A percentile compares a stretch with the other conserved stretches of the same genome.
Evolutionary conservation across 257 asterid species (phyloP).

Genomic region (Solanum raphanifolium): DNA sequence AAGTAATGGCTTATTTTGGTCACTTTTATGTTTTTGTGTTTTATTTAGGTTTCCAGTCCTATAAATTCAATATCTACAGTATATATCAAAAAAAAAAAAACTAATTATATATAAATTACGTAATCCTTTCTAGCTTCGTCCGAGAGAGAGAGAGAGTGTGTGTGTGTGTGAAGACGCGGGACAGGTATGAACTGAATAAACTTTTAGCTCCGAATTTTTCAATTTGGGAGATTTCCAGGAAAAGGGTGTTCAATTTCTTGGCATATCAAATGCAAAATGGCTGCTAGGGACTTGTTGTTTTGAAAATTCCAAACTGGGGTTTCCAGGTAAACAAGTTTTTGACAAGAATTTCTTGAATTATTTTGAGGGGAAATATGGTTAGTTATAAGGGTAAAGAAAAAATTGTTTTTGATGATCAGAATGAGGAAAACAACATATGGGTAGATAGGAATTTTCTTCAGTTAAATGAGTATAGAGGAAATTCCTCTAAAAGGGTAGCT

Average conservation of each 20-base stretch:
- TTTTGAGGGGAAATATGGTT: constrained; percentile 24
- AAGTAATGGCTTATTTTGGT: too few relatives aligned
- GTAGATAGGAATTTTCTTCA: constrained; percentile 81
- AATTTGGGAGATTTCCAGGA: neutral
- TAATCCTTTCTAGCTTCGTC: too few relatives aligned
- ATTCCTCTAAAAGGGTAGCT: constrained; percentile 50
- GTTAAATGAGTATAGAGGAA: constrained; percentile 41
- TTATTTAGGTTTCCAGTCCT: too few relatives aligned
- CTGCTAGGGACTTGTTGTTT: neutral
- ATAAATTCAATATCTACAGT: too few relatives aligned
- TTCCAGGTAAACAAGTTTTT: neutral
- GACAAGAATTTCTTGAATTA: constrained; percentile 29
- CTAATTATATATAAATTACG: too few relatives aligned
- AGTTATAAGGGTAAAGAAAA: constrained; percentile 61
- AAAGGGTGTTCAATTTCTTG: neutral
- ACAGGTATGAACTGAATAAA: too few relatives aligned
- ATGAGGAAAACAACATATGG: constrained; percentile 37
- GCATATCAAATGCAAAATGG: neutral
- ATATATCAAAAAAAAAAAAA: too few relatives aligned
- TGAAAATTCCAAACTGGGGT: neutral
- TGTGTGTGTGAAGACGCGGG: too few relatives aligned
- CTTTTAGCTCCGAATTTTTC: neutral
- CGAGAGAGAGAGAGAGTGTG: too few relatives aligned
- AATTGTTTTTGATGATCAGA: constrained; percentile 49
- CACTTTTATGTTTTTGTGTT: too few relatives aligned